phyloP scores from a whole-genome alignment of 2,329 filamentous ascomycete species.

The Arthrinium phaeospermum region DNA sequence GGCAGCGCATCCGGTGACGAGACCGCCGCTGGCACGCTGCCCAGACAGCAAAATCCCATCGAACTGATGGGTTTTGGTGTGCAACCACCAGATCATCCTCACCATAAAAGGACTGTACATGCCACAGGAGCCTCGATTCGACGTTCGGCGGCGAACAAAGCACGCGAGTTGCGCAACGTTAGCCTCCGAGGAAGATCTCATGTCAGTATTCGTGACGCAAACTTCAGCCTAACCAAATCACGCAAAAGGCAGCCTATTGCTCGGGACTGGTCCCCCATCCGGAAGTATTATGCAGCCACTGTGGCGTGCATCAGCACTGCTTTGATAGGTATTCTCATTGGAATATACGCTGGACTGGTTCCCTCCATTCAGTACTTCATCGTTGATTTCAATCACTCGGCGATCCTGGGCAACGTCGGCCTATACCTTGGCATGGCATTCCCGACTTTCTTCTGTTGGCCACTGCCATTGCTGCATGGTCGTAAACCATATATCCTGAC shows the following conservation, averaged over 20 bases:
- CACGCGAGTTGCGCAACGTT: slow-evolving; percentile 37
- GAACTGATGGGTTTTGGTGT: slow-evolving; percentile 18
- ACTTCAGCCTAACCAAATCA: slow-evolving; percentile 58
- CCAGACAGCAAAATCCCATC: background rate
- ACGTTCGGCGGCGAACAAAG: slow-evolving; percentile 24
- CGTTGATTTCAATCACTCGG: slow-evolving; percentile 69
- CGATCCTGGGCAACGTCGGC: slow-evolving; percentile 75
- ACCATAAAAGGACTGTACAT: background rate
- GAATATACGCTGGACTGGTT: slow-evolving; percentile 79
- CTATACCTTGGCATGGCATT: slow-evolving; percentile 75
- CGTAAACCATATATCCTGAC: slow-evolving; percentile 78
- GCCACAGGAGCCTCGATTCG: slow-evolving; percentile 17
- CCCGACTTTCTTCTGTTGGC: slow-evolving; percentile 75
- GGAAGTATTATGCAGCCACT: slow-evolving; percentile 72
- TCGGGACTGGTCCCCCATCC: slow-evolving; percentile 70
- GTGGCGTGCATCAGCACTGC: slow-evolving; percentile 77
- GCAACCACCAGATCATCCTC: slow-evolving; percentile 8
- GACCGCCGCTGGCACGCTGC: background rate
- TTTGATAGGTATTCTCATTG: slow-evolving; percentile 71
- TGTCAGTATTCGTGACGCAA: slow-evolving; percentile 56
- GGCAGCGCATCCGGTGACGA: slow-evolving; percentile 35
- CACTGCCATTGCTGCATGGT: slow-evolving; percentile 75
- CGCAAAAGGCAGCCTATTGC: slow-evolving; percentile 70
- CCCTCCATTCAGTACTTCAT: slow-evolving; percentile 82
- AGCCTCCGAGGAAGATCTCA: slow-evolving; percentile 58